These are phyloP conservation scores for Sporothrix pseudoabietina DNA, from an alignment of 2,329 filamentous ascomycete genomes.

Conservation along the genomic window DNA sequence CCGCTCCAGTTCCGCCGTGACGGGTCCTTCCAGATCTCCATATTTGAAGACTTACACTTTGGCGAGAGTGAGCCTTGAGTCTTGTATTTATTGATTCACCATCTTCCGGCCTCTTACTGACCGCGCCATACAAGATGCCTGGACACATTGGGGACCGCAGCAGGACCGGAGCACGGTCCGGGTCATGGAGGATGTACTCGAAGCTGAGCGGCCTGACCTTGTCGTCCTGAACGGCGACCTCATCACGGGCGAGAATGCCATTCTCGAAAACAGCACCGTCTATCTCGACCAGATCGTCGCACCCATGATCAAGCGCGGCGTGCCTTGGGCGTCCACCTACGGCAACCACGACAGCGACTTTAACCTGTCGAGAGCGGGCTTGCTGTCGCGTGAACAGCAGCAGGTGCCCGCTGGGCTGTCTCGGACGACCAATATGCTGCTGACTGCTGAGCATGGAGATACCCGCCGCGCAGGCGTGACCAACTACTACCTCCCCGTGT, in stretches of 20 bases:
- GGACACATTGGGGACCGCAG: slow-evolving; percentile 44
- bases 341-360: slow-evolving; percentile 61
- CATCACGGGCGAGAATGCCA: slow-evolving; percentile 61
- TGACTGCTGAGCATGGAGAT: background rate
- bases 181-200: slow-evolving; percentile 44
- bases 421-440: slow-evolving; percentile 37
- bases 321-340: slow-evolving; percentile 60
- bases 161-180: slow-evolving; percentile 44
- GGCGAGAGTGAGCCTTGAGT: slow-evolving; percentile 60
- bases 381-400: slow-evolving; percentile 38
- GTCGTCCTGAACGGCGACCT: slow-evolving; percentile 66
- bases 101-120: background rate
- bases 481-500: slow-evolving; percentile 43
- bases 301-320: slow-evolving; percentile 49
- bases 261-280: slow-evolving; percentile 48
- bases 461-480: slow-evolving; percentile 35
- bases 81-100: background rate
- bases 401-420: slow-evolving; percentile 35
- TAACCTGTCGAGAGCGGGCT: slow-evolving; percentile 48
- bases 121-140: slow-evolving; percentile 44
- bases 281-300: slow-evolving; percentile 54
- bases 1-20: slow-evolving; percentile 45
- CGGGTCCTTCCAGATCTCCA: slow-evolving; percentile 55
- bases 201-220: slow-evolving; percentile 46
- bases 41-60: slow-evolving; percentile 72